Evolutionary conservation across 2,329 filamentous ascomycete species (phyloP).

Genomic region (Cercospora sp.): DNA sequence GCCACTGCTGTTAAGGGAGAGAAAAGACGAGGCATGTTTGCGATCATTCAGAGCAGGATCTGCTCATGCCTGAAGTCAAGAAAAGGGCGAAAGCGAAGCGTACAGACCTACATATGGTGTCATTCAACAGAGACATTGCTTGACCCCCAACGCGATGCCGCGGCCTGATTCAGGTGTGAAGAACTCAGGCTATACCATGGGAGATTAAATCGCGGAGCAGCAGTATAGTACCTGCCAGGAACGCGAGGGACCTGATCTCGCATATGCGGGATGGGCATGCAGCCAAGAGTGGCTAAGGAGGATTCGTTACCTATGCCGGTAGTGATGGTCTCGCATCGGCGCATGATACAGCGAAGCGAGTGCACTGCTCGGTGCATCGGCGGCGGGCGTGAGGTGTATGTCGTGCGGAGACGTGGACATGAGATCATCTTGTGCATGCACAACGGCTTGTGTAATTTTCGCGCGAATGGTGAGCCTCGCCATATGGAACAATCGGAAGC

Average conservation of each 20-base stretch:
- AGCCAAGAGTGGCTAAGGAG: not conserved
- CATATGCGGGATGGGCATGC: not conserved
- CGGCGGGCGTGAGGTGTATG: not conserved
- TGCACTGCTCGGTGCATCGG: not conserved
- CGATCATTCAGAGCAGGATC: not conserved
- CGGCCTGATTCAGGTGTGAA: not conserved
- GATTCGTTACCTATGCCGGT: not conserved
- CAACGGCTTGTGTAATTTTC: conserved; percentile 5
- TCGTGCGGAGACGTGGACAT: conserved; percentile 2
- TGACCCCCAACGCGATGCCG: conserved; percentile 10
- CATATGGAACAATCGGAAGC: not conserved
- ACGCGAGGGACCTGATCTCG: not conserved
- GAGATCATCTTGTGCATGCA: conserved; percentile 1
- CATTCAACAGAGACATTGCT: not conserved
- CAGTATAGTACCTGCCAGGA: conserved; percentile 3
- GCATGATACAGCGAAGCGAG: conserved; percentile 5
- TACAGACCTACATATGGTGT: not conserved
- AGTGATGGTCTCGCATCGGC: conserved; percentile 7
- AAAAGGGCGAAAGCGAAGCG: not conserved
- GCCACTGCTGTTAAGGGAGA: not conserved
- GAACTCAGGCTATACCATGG: not conserved
- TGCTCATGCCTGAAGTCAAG: not conserved
- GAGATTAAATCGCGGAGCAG: not conserved
- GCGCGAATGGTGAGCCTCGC: conserved; percentile 11
- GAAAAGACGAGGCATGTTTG: not conserved